Evolutionary conservation across 1,284 basidiomycete species (phyloP), one percentile per base, ranked within the genome.

Genomic region (Papiliotrema nemorosa): DNA sequence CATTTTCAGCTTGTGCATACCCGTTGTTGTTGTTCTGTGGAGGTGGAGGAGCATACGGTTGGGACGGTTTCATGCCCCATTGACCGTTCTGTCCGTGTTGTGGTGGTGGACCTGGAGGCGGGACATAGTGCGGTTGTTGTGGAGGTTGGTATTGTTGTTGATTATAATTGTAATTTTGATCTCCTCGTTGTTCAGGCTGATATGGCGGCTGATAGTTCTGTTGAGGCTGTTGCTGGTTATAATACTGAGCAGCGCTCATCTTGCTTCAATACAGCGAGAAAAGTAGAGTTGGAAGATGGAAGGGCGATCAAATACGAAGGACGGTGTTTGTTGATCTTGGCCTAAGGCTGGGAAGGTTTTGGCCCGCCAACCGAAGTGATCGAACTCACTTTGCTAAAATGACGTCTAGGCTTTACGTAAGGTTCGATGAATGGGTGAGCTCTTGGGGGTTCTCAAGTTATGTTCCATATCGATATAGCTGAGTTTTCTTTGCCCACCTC

Each of bases 1-100:
- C 46, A 43, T 41, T 47, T 21, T 29, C 53, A 26, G 37, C 45
- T 14, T 31, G 29, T 7, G 9, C 29, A 10, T 53, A 39, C 14
- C 49, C 54, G 4, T 41, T 53, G 36, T 53, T 55, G 29, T 46
- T 44, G 5, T 49, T 39, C 6, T 31, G 37, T 4, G 48, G 40
- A 16, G 50, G 41, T 9, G 55, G 35, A 5, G 60, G 61, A 37
- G 66, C 68, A 50, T 75, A 74, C n/a, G 66, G 68, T 22, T 69
- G 64, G 20, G 72, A 72, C 14, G 57, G 58, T 27, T 62, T 64
- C 67, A 69, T 69, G 24, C 52, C 53, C 44, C 61, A 68, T 33
- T 54, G 47, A 5, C 24, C 33, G 26, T 47, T 49, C 24, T 38
- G 52, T 25, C n/a, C 50, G 31, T 52, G 55, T 26, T 50, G 49